These are phyloP conservation scores for Nidula niveotomentosa DNA, from an alignment of 1,284 basidiomycete genomes.

Conservation along the genomic window DNA sequence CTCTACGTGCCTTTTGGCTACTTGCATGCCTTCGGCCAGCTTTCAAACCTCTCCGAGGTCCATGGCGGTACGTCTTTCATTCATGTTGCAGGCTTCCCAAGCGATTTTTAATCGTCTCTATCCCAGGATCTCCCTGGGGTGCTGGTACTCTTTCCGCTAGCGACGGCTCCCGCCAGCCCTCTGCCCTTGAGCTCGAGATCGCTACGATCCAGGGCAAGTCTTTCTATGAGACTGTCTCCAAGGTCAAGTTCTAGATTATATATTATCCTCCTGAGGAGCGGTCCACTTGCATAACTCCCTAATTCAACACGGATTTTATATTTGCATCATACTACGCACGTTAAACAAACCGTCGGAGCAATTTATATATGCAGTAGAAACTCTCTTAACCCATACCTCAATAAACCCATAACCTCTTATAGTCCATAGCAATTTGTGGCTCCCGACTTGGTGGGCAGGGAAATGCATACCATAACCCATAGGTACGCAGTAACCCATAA, in stretches of 20 bases:
- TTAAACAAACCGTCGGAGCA: no score
- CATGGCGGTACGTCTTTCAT: conserved; percentile 61
- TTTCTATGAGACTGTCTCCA: not conserved
- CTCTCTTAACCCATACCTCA: no score
- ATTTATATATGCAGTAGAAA: no score
- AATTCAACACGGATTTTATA: no score
- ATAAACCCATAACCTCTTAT: not conserved
- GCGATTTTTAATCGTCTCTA: not conserved
- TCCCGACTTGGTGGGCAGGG: not conserved
- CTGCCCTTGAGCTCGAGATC: not conserved
- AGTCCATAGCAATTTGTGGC: not conserved
- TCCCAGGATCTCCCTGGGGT: not conserved
- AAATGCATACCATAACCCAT: not conserved
- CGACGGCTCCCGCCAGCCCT: not conserved
- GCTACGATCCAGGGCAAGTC: not conserved
- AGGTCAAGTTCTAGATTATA: not conserved
- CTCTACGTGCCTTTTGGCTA: not conserved
- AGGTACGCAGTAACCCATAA: not conserved
- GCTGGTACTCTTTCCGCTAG: not conserved
- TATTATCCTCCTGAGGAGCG: no score
- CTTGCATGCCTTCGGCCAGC: conserved; percentile 39
- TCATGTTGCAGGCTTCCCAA: not conserved
- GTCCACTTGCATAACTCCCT: no score
- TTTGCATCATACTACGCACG: no score
- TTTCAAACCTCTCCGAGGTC: conserved; percentile 61